Evolutionary conservation across 805 yeast genomes (phyloP), one percentile per base, ranked within the genome.

Genomic region (Candida nemodendra): DNA sequence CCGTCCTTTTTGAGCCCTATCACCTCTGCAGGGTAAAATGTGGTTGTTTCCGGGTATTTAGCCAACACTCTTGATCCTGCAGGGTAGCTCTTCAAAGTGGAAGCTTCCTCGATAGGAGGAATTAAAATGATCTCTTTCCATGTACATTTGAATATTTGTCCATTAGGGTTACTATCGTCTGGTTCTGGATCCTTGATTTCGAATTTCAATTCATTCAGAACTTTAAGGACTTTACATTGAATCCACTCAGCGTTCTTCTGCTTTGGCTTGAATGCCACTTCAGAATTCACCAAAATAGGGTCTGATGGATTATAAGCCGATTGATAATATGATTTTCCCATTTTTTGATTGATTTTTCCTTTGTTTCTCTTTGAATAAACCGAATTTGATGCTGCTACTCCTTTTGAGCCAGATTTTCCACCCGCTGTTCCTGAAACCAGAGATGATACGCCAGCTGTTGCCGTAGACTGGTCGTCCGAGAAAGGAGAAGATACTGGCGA

Each of bases 141-240:
- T 15, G 76, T 81, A 8, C 96, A 89, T 52, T 81, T 84, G 64
- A 82, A 93, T 1, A 84, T 70, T 51, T 83, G 91, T 2, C 96
- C 96, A 4, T 90, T 84, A 40, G 90, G 87, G 45, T 84, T 86
- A 50, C 80, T 75, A 53, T 91, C 98, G 55, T 93, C 99, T 0
- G 99, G 98, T 54, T 93, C 99, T 0, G 98, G 96, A 60, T 93
- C 99, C 51, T 87, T 78, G n/a, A 93, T 90, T 62, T 93, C 98
- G 57, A 82, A 89, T 41, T 77, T 72, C 5, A 48, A 38, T 14
- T 60, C 57, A 23, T 42, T 51, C 11, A 56, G 62, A 3, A 91
- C 79, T 48, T 77, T 79, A 18, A 81, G 75, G 12, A 93, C 95
- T 54, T 84, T 88, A 65, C 99, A 93, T 59, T 87, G 96, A 50